A percentile compares a stretch with the other conserved stretches of the same genome.
phyloP scores from a whole-genome alignment of 345 rosid species.

The Geranium rotundifolium region DNA sequence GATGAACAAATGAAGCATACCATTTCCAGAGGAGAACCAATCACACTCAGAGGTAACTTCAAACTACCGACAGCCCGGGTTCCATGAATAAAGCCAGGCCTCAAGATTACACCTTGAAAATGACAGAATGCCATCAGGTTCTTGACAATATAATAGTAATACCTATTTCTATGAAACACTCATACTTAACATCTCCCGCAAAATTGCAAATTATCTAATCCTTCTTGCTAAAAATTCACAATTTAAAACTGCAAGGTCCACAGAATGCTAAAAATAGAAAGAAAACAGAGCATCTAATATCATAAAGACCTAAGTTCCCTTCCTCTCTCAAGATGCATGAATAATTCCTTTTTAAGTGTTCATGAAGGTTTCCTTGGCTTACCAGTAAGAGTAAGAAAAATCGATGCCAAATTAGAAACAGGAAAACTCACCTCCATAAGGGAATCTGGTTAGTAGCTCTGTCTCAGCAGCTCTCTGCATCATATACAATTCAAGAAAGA shows the following conservation, averaged over 20 bases:
- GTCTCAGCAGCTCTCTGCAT: slow-evolving; percentile 87
- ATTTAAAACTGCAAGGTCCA: too few relatives aligned
- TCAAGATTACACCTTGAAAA: slow-evolving; percentile 65
- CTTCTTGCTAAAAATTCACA: not conserved
- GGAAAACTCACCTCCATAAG: slow-evolving; percentile 66
- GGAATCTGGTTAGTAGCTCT: slow-evolving; percentile 74
- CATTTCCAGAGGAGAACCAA: slow-evolving; percentile 91
- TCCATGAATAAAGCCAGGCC: slow-evolving; percentile 95
- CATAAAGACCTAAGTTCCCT: not conserved
- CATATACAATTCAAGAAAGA: slow-evolving; percentile 14
- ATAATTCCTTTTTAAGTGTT: not conserved
- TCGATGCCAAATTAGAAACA: not conserved
- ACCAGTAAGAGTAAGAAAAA: not conserved
- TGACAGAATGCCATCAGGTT: not conserved
- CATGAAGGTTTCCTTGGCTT: not conserved
- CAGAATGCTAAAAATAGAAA: too few relatives aligned
- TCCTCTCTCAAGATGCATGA: not conserved
- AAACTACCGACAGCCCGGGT: slow-evolving; percentile 70
- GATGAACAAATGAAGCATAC: slow-evolving; percentile 24
- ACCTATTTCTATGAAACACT: not conserved
- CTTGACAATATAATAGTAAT: not conserved
- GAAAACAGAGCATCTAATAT: too few relatives aligned
- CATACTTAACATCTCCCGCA: not conserved
- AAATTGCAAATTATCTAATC: not conserved
- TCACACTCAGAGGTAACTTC: slow-evolving; percentile 69